These are phyloP conservation scores for Pisolithus orientalis DNA, from an alignment of 768 basidiomycete genomes.

Conservation along the genomic window DNA sequence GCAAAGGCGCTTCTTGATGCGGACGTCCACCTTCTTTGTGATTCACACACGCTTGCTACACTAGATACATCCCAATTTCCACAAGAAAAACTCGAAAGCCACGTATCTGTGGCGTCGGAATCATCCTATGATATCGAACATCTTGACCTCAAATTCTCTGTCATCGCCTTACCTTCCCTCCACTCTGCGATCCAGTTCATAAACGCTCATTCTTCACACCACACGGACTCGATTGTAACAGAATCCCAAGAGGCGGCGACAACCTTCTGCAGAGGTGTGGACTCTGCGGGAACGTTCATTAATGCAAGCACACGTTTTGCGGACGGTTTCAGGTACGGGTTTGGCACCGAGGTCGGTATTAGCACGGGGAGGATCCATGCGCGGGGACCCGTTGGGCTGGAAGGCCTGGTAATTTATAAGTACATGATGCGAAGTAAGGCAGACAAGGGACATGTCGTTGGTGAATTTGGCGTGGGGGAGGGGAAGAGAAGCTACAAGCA, in stretches of 20 bases:
- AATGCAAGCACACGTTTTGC: slow-evolving; percentile 96
- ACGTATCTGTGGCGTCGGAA: slow-evolving; percentile 48
- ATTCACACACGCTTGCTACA: slow-evolving; percentile 53
- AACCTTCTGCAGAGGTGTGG: slow-evolving; percentile 80
- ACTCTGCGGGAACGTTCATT: slow-evolving; percentile 87
- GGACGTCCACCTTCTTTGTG: slow-evolving; percentile 77
- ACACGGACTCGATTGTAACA: slow-evolving; percentile 91
- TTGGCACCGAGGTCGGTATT: slow-evolving; percentile 97
- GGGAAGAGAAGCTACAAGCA: slow-evolving; percentile 76
- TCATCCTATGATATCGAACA: slow-evolving; percentile 83
- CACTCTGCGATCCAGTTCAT: slow-evolving; percentile 78
- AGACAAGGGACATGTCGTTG: slow-evolving; percentile 72
- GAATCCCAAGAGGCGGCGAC: slow-evolving; percentile 61
- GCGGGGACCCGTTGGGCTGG: slow-evolving; percentile 90
- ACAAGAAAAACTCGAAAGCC: slow-evolving; percentile 33
- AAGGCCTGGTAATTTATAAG: slow-evolving; percentile 93
- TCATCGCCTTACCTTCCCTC: slow-evolving; percentile 68
- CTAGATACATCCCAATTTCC: slow-evolving; percentile 35
- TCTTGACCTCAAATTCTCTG: slow-evolving; percentile 78
- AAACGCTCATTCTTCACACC: slow-evolving; percentile 90
- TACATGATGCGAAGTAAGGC: slow-evolving; percentile 82
- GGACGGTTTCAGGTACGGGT: slow-evolving; percentile 94
- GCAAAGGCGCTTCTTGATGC: slow-evolving; percentile 63
- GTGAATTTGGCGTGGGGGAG: slow-evolving; percentile 71
- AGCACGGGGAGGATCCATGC: slow-evolving; percentile 96